Evolutionary conservation across 352 stramenopile genomes (phyloP), one percentile per base, ranked within the genome.

Genomic region (Peronospora belbahrii): DNA sequence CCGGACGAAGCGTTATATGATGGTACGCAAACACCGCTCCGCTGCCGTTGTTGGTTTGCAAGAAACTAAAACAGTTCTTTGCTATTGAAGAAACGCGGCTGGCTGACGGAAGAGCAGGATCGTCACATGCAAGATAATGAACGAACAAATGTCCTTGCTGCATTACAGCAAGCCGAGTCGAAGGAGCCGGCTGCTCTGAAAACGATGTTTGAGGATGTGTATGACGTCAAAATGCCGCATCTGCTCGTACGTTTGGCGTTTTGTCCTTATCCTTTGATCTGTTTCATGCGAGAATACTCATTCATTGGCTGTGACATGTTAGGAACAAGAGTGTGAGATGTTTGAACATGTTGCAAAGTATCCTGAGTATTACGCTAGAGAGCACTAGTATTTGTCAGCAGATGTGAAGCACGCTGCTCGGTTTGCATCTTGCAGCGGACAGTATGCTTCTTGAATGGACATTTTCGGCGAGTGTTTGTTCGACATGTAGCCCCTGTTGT

Each of bases 151-250:
- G 79, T 94, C 39, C 59, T 96, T 2, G 66, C 79, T 1, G 89
- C 95, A 9, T 38, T 97, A 19, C 63, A 85, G 20, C 77, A 70
- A 14, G 95, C 94, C 2, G 96, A 99, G 67, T 74, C 71, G 7
- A 97, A 97, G 52, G 71, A 70, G 0, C 73, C 70, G 6, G 94
- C 96, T 14, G 22, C 73, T 18, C 40, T 98, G 1, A 60, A 87
- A 18, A 90, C 86, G 18, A 85, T 99, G 58, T 99, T 99, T 56
- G 80, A 95, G 24, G 97, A 99, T 62, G 96, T 99, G 3, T 99
- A 98, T 58, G 62, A 96, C 40, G 76, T 95, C 39, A 97, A 97
- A 59, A 90, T 94, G 20, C 73, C 61, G 6, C 85, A 98, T 56
- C 67, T 99, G 10, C 44, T 91, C 40, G 79, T 93, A 73, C 24